These are phyloP conservation scores for Kodamaea neixiangensis DNA, from an alignment of 805 yeast species.

Conservation along the genomic window DNA sequence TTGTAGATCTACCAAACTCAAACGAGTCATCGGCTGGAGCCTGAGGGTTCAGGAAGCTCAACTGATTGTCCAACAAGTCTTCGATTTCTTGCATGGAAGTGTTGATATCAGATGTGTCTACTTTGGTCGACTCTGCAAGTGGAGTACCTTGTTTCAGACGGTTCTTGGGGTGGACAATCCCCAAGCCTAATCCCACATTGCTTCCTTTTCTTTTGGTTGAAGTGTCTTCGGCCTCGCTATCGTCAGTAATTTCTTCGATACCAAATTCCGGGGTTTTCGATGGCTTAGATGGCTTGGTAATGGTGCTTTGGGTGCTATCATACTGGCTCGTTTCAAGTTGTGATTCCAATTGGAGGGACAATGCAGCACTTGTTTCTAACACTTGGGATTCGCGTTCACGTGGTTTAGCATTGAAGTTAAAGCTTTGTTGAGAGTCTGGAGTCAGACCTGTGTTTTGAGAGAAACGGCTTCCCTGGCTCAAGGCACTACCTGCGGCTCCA, in stretches of 20 bases:
- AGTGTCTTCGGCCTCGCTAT: slow-evolving; percentile 21
- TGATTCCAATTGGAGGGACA: slow-evolving; percentile 26
- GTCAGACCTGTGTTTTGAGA: background rate
- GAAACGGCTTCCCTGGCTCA: background rate
- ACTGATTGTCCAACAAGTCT: slow-evolving; percentile 31
- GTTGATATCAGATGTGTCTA: slow-evolving; percentile 20
- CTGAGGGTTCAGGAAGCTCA: background rate
- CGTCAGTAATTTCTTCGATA: slow-evolving; percentile 38
- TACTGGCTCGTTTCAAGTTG: slow-evolving; percentile 12
- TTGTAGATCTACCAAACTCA: slow-evolving; percentile 5
- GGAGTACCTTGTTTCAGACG: background rate
- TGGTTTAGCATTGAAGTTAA: background rate
- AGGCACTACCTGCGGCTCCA: background rate
- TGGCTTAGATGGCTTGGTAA: slow-evolving; percentile 1
- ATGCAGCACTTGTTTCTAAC: slow-evolving; percentile 29
- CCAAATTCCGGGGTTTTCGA: slow-evolving; percentile 33
- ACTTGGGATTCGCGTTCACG: slow-evolving; percentile 9
- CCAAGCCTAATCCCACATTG: slow-evolving; percentile 2
- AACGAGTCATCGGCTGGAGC: slow-evolving; percentile 7
- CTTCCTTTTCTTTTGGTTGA: background rate
- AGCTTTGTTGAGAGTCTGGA: slow-evolving; percentile 1
- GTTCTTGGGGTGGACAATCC: background rate
- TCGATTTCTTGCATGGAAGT: slow-evolving; percentile 43
- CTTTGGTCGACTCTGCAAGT: slow-evolving; percentile 19
- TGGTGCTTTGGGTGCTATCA: slow-evolving; percentile 1